Evolutionary conservation across 2,329 filamentous ascomycete species (phyloP), one percentile per base, ranked within the genome.

Genomic region (Colletotrichum sublineola): DNA sequence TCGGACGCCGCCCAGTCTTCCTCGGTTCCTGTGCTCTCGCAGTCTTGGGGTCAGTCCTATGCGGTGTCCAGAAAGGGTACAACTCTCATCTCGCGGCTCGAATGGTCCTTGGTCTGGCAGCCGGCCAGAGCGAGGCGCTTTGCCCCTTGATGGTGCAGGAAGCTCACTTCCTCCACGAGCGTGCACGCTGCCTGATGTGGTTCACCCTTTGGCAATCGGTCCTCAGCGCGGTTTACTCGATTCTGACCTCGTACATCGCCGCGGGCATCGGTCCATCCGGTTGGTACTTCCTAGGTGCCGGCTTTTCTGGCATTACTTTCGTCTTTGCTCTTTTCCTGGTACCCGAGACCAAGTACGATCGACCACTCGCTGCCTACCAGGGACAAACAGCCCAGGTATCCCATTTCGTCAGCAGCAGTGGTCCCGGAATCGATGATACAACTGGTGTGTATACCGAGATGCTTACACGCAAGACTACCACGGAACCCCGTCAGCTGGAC

Each of bases 161-260:
- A 66, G 78, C 84, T 14, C 83, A 84, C 74, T 86, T 85, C 70
- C 75, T 86, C 0, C 84, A 85, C 75, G 84, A 86, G 74, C 77
- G 84, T 5, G 82, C 81, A 52, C 62, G 67, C 1, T 83, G 77
- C 44, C 75, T 84, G 20, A 85, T 84, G 81, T 80, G 82, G 67
- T 83, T 85, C 64, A 80, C 80, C 36, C 80, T 82, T 0, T 80
- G 82, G 12, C 83, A 85, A 57, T 81, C 81, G 3, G 79, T 81
- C 20, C 72, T 83, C 5, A 81, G 80, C 9, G 79, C 82, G 0
- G 75, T 83, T 3, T 82, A 78, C 69, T 77, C 80, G 0, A 77
- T 86, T 0, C 82, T 82, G 53, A 82, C 84, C 1, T 81, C 81
- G 6, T 82, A 82, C 2, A 84, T 86, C 50, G 83, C 83, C 3